Conservation (phyloP, 2,329 filamentous ascomycete genomes). For the Didymella keratinophila region DNA sequence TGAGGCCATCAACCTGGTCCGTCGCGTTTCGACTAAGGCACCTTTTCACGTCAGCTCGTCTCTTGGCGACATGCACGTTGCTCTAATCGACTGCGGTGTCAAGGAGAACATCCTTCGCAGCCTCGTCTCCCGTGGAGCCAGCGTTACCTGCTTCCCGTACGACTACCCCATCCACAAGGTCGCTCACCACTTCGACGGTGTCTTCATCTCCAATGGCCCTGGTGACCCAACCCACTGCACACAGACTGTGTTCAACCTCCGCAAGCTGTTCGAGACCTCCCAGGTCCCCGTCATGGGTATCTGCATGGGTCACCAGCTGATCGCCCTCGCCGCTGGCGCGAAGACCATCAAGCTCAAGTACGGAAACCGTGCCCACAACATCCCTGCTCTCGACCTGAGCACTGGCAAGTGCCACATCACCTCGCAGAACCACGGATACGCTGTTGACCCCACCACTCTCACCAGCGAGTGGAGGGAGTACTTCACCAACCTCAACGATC, state of each 20-base stretch:
- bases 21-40: slow-evolving; percentile 95
- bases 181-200: slow-evolving; percentile 94
- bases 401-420: slow-evolving; percentile 99
- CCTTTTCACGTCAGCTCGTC: slow-evolving; percentile 93
- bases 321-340: slow-evolving; percentile 87
- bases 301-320: slow-evolving; percentile 94
- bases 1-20: slow-evolving; percentile 94
- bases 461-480: slow-evolving; percentile 93
- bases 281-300: slow-evolving; percentile 96
- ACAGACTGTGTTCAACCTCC: slow-evolving; percentile 90
- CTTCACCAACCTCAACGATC: slow-evolving; percentile 98
- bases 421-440: slow-evolving; percentile 97
- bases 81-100: slow-evolving; percentile 95
- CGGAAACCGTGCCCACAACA: slow-evolving; percentile 98
- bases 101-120: slow-evolving; percentile 99
- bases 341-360: slow-evolving; percentile 98
- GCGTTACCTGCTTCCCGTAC: slow-evolving; percentile 93
- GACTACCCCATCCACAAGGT: slow-evolving; percentile 99
- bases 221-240: slow-evolving; percentile 98
- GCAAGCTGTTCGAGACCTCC: slow-evolving; percentile 88
- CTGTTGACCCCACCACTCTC: slow-evolving; percentile 84
- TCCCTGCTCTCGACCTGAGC: slow-evolving; percentile 90
- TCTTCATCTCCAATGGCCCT: slow-evolving; percentile 99
- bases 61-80: slow-evolving; percentile 85
- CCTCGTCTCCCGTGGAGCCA: slow-evolving; percentile 88